A percentile compares a stretch with the other conserved stretches of the same genome.
phyloP scores from a whole-genome alignment of 139 green algal genomes.

The Chlamydomonas schloesseri region DNA sequence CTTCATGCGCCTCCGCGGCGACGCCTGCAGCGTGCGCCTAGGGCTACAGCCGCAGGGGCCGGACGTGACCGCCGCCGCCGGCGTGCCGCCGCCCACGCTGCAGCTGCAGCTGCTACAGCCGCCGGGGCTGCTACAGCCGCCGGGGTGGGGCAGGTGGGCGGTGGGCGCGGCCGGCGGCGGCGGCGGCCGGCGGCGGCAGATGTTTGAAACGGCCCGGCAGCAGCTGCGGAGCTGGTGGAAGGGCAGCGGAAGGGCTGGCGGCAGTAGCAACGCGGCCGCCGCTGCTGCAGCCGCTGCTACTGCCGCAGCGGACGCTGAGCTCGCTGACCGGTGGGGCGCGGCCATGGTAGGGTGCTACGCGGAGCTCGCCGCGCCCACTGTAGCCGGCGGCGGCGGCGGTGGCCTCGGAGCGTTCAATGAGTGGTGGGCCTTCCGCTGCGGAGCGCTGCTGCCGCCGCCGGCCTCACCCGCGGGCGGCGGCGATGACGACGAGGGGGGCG shows the following conservation, averaged over 20 bases:
- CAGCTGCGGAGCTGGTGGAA: too few species aligned
- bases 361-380: background rate
- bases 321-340: constrained; percentile 13
- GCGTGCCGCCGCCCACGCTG: background rate
- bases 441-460: constrained; percentile 28
- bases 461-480: background rate
- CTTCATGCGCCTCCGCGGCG: constrained; percentile 80
- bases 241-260: too few species aligned
- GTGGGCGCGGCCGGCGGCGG: too few species aligned
- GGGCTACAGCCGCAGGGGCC: constrained; percentile 2
- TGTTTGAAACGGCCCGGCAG: too few species aligned
- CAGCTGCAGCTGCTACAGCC: background rate
- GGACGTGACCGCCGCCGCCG: background rate
- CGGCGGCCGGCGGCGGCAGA: too few species aligned
- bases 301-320: background rate
- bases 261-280: background rate
- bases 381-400: background rate
- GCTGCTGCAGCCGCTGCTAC: background rate
- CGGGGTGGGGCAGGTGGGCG: too few species aligned
- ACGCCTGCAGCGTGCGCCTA: constrained; percentile 55
- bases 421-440: constrained; percentile 39
- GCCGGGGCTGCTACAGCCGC: too few species aligned
- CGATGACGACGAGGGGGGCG: background rate
- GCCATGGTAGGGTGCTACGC: constrained; percentile 42
- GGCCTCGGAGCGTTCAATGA: background rate